phyloP scores from a whole-genome alignment of 495 filamentous ascomycete species.

The Sphaerosporella brunnea region DNA sequence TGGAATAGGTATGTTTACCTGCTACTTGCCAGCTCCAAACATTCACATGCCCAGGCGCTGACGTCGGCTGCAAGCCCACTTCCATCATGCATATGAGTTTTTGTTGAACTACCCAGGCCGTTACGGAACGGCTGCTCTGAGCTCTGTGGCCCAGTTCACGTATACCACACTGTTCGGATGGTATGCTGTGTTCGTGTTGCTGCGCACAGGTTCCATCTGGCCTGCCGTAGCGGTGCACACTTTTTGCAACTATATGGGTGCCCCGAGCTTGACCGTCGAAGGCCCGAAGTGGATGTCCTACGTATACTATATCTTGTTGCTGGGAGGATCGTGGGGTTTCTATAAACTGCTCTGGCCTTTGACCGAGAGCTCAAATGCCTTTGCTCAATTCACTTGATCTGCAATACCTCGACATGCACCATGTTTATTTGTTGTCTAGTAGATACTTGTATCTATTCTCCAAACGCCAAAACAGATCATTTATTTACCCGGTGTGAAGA shows the following conservation, averaged over 20 bases:
- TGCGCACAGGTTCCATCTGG: slow-evolving; percentile 64
- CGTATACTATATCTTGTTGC: slow-evolving; percentile 11
- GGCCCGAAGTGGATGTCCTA: slow-evolving; percentile 12
- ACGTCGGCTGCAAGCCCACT: slow-evolving; percentile 39
- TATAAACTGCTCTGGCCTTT: slow-evolving; percentile 50
- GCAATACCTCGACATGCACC: too few species aligned
- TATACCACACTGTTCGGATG: slow-evolving; percentile 90
- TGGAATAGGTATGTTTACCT: slow-evolving; percentile 38
- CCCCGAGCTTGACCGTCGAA: slow-evolving; percentile 62
- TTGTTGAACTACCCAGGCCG: slow-evolving; percentile 59
- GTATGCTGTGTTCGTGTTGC: slow-evolving; percentile 75
- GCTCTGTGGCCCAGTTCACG: slow-evolving; percentile 67
- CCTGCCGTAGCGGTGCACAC: slow-evolving; percentile 58
- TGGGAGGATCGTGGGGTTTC: slow-evolving; percentile 48
- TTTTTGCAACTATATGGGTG: slow-evolving; percentile 84
- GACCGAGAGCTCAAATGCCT: slow-evolving; percentile 42
- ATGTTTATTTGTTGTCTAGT: too few species aligned
- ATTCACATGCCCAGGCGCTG: background rate
- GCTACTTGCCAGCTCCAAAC: background rate
- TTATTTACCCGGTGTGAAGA: slow-evolving; percentile 34
- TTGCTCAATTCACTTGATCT: slow-evolving; percentile 26
- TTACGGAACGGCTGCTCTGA: slow-evolving; percentile 38
- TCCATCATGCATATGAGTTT: slow-evolving; percentile 95
- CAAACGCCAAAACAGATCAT: background rate
- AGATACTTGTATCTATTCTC: too few species aligned